A percentile compares a stretch with the other conserved stretches of the same genome.
Conservation (phyloP, 495 filamentous ascomycete genomes). For the Penicillium arizonense region DNA sequence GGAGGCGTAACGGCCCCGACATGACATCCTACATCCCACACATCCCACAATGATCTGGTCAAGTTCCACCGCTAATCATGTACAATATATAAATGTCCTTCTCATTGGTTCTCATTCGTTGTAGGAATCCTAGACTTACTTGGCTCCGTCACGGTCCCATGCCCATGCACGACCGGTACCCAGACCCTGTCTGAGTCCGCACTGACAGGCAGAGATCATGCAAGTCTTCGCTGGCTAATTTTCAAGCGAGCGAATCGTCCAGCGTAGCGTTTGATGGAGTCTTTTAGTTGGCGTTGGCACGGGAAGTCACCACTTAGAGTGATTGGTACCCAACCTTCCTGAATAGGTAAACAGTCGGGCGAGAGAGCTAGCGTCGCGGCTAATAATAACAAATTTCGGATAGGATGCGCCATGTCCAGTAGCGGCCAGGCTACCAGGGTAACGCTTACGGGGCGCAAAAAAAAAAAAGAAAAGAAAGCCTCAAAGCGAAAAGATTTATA, state of each 20-base stretch:
- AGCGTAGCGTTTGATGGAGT: too few relatives aligned
- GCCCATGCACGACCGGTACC: constrained; percentile 14
- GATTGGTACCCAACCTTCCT: constrained; percentile 1
- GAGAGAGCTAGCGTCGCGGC: not conserved
- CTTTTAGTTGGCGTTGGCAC: not conserved
- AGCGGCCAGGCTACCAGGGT: not conserved
- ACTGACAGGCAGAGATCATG: not conserved
- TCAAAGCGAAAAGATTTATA: too few relatives aligned
- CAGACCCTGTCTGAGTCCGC: not conserved
- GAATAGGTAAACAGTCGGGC: not conserved
- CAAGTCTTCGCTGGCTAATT: not conserved
- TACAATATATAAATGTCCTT: constrained; percentile 1
- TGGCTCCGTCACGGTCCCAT: not conserved
- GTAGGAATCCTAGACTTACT: not conserved
- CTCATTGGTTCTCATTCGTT: not conserved
- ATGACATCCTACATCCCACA: too few relatives aligned
- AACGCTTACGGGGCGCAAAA: too few relatives aligned
- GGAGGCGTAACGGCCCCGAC: not conserved
- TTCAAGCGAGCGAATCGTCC: not conserved
- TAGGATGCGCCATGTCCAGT: not conserved
- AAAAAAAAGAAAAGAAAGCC: too few relatives aligned
- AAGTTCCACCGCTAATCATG: not conserved
- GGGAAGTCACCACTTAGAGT: not conserved
- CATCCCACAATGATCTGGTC: not conserved
- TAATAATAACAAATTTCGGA: not conserved